Evolutionary conservation across 345 rosid genomes (phyloP).

Genomic region (Geranium rotundifolium): DNA sequence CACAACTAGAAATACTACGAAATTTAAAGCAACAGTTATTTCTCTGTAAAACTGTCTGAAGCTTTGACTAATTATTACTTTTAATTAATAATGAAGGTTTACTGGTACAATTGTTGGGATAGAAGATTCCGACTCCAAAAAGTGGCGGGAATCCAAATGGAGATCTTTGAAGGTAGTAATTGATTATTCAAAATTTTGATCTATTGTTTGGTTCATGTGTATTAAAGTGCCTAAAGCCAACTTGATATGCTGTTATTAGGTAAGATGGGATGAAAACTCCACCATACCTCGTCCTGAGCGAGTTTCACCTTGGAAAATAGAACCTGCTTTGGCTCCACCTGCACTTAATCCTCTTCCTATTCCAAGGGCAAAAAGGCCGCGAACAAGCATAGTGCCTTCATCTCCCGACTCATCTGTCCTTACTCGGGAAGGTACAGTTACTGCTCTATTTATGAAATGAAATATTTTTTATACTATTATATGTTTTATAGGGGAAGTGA

Average conservation of each 20-base stretch:
- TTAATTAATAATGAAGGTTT: constrained; percentile 19
- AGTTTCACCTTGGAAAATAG: constrained; percentile 51
- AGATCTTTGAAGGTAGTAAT: constrained; percentile 44
- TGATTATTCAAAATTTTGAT: background rate
- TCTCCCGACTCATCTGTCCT: constrained; percentile 29
- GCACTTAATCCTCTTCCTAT: constrained; percentile 24
- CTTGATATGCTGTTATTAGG: constrained; percentile 14
- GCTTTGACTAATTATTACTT: constrained; percentile 1
- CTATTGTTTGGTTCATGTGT: constrained; percentile 1
- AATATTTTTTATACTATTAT: no score
- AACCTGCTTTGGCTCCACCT: constrained; percentile 36
- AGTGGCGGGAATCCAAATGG: constrained; percentile 56
- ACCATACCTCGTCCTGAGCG: constrained; percentile 32
- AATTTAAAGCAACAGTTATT: background rate
- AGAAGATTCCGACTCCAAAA: constrained; percentile 34
- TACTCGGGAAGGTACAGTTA: constrained; percentile 27
- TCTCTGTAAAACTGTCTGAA: background rate
- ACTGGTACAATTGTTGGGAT: constrained; percentile 45
- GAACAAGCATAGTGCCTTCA: constrained; percentile 19
- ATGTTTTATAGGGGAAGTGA: background rate
- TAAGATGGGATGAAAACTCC: constrained; percentile 49
- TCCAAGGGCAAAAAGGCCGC: constrained; percentile 35
- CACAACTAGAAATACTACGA: no score
- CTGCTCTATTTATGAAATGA: background rate
- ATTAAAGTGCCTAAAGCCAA: background rate